Conservation (phyloP, 345 rosid species). For the Streptanthus diversifolius region DNA sequence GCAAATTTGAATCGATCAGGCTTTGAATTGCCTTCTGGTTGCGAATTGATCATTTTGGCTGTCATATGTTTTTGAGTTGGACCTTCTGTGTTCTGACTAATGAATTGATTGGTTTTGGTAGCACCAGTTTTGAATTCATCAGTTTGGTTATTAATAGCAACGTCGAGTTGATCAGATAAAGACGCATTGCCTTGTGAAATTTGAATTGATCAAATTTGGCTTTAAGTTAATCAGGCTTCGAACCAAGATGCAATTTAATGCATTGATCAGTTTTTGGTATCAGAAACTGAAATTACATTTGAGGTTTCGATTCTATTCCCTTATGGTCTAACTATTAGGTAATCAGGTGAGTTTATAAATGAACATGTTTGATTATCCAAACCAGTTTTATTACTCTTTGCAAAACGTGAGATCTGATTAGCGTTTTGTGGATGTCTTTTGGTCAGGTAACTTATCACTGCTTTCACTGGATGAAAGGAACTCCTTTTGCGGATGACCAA, state of each 20-base stretch:
- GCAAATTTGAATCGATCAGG: neutral
- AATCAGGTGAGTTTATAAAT: neutral
- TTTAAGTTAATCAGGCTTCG: neutral
- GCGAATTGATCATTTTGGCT: neutral
- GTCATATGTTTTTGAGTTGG: neutral
- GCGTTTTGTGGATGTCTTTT: constrained; percentile 3
- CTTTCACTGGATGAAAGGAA: constrained; percentile 99
- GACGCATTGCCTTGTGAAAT: neutral
- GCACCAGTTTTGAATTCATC: neutral
- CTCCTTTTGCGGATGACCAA: constrained; percentile 94
- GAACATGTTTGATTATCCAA: neutral
- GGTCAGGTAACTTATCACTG: constrained; percentile 83
- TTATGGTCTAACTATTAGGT: neutral
- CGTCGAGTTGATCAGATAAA: neutral
- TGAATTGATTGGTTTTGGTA: neutral
- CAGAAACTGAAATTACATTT: neutral
- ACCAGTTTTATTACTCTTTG: neutral
- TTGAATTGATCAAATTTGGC: neutral
- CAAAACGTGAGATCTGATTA: neutral
- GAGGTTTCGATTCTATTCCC: neutral
- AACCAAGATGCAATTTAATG: neutral
- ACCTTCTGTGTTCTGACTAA: neutral
- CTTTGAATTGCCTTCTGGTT: neutral
- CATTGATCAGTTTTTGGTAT: neutral
- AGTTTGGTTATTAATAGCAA: neutral